These are phyloP conservation scores for Haberlea rhodopensis DNA, from an alignment of 257 asterid genomes.

Conservation along the genomic window DNA sequence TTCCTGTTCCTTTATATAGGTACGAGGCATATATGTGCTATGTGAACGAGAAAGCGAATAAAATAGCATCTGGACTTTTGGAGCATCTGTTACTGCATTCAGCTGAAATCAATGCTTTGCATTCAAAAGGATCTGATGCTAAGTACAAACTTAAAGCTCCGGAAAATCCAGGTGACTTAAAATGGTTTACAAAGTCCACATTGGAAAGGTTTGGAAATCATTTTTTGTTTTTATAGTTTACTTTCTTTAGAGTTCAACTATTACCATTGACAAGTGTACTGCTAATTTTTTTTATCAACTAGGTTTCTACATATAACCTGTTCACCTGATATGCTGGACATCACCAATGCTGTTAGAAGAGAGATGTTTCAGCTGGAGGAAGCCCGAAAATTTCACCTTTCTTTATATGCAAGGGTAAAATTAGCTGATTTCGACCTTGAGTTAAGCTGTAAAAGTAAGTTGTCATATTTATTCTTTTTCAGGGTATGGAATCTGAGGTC, in stretches of 20 bases:
- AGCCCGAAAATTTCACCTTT: neutral
- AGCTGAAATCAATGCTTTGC: conserved; percentile 50
- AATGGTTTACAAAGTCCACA: conserved; percentile 82
- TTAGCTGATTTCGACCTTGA: conserved; percentile 1
- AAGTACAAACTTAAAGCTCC: conserved; percentile 53
- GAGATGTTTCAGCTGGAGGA: conserved; percentile 42
- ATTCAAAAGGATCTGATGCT: conserved; percentile 52
- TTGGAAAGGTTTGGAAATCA: conserved; percentile 53
- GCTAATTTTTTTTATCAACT: conserved; percentile 25
- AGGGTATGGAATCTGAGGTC: conserved; percentile 38
- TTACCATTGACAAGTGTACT: conserved; percentile 12
- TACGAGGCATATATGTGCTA: conserved; percentile 59
- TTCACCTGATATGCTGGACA: conserved; percentile 48
- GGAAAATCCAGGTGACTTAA: conserved; percentile 36
- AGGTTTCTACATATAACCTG: conserved; percentile 75
- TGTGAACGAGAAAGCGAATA: conserved; percentile 43
- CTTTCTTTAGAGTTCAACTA: conserved; percentile 16
- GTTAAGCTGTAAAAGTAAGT: conserved; percentile 21
- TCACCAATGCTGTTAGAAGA: conserved; percentile 45
- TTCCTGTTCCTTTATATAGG: conserved; percentile 40
- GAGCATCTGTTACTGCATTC: conserved; percentile 73
- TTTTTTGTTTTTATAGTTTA: conserved; percentile 23
- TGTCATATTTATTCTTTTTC: conserved; percentile 25
- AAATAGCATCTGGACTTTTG: conserved; percentile 65
- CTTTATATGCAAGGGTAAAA: neutral